Percentiles rank a stretch among this genome's conserved stretches.
Conservation (phyloP, 495 filamentous ascomycete species). For the Pseudotulostoma volvatum region DNA sequence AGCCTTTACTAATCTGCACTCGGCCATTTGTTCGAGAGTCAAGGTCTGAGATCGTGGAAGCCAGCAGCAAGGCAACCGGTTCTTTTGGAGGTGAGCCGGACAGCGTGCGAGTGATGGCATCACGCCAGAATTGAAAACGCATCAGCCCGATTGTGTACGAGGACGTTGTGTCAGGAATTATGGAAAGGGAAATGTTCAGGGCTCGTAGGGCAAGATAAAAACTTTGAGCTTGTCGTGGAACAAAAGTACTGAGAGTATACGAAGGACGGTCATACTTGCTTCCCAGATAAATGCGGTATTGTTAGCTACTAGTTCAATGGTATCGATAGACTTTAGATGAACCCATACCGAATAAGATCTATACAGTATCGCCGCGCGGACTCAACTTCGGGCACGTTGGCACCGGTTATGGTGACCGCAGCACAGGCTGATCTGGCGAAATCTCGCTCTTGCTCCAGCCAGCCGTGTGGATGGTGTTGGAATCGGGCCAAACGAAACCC, state of each 20-base stretch:
- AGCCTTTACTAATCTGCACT: slow-evolving; percentile 53
- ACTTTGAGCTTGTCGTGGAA: slow-evolving; percentile 52
- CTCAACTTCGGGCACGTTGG: slow-evolving; percentile 30
- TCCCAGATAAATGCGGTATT: no score
- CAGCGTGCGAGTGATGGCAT: slow-evolving; percentile 58
- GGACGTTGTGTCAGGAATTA: slow-evolving; percentile 73
- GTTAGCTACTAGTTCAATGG: no score
- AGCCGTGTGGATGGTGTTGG: no score
- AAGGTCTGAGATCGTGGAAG: slow-evolving; percentile 49
- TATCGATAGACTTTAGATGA: neutral
- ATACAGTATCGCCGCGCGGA: slow-evolving; percentile 40
- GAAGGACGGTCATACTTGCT: slow-evolving; percentile 79
- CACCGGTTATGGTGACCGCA: slow-evolving; percentile 6
- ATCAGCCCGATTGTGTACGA: slow-evolving; percentile 65
- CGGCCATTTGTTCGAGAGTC: slow-evolving; percentile 35
- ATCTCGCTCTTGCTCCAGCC: slow-evolving; percentile 6
- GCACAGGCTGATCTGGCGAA: slow-evolving; percentile 12
- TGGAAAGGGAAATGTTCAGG: slow-evolving; percentile 79
- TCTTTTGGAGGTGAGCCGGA: slow-evolving; percentile 67
- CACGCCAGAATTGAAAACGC: slow-evolving; percentile 90
- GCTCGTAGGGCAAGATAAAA: slow-evolving; percentile 84
- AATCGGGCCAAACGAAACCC: no score
- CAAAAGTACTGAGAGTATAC: slow-evolving; percentile 68
- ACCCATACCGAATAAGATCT: slow-evolving; percentile 36
- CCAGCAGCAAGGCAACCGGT: slow-evolving; percentile 73